Evolutionary conservation across 805 yeast genomes (phyloP), one percentile per base, ranked within the genome.

Genomic region (Wickerhamomyces hampshirensis): DNA sequence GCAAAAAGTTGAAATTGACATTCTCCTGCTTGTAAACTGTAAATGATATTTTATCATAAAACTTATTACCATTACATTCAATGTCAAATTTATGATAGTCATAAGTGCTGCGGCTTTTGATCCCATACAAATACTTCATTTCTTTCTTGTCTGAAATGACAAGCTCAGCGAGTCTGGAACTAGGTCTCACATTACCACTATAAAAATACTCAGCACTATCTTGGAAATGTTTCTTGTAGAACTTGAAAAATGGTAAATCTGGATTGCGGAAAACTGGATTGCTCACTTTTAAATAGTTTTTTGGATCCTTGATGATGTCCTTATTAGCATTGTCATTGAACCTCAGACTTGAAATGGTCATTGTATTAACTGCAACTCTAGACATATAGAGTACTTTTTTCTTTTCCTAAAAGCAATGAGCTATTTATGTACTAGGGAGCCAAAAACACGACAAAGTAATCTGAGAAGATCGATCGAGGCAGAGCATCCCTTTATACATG

Each of bases 231-330:
- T 8, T 11, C 24, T 21, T 21, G 24, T 8, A 21, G 11, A 11
- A 8, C 10, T 21, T 21, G 11, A 7, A 21, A 11, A 21, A 8
- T 8, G 24, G 24, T 21, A 7, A 8, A 21, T 21, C 24, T 21
- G 24, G 24, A 21, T 21, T 21, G 11, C 24, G 24, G 24, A 21
- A 21, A 11, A 21, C 11, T 21, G 24, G 24, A 11, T 21, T 21
- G 10, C 10, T 11, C 7, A 21, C 24, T 8, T 11, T 21, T 7
- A 21, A 11, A 11, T 21, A 21, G 11, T 7, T 21, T 11, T 21
- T 21, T 21, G 24, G 24, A 21, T 21, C 24, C 29, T 29, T 29
- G 24, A 18, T 30, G 23, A 30, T 12, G 18, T 29, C 18, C 18
- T 18, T 29, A 6, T 18, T 21, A 11, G 24, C 24, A 11, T 8